Evolutionary conservation across 805 yeast species (phyloP), one percentile per base, ranked within the genome.

Genomic region (Maudiozyma bulderi): DNA sequence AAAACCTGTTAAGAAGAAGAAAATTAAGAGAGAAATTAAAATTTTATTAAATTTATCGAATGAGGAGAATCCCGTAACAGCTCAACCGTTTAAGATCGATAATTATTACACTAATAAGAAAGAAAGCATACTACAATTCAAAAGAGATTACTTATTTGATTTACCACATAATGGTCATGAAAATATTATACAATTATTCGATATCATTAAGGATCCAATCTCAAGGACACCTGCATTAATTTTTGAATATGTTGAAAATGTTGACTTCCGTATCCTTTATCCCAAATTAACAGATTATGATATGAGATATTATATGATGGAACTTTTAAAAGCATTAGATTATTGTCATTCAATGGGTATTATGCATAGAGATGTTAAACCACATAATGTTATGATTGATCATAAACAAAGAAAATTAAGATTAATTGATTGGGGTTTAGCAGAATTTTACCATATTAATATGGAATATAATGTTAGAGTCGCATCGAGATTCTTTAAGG

Each of bases 381-480:
- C 97, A 9, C 95, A 90, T 60, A 90, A 90, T 66, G 86, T 90
- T 54, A 90, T 90, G 96, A 90, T 90, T 57, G 96, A 90, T 66
- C 96, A 86, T 48, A 70, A 75, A 52, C 76, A 74, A 53, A 80
- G 71, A 65, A 80, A 77, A 60, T 70, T 90, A 57, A 77, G 95
- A 54, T 75, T 89, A 54, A 89, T 90, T 48, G 97, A 90, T 67
- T 90, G 96, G 96, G 97, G 97, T 7, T 70, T 90, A 47, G 96
- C 97, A 8, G 97, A 90, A 65, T 89, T 87, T 63, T 89, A 89
- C 62, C 96, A 90, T 63, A 81, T 87, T 28, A 88, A 88, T 11
- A 84, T 80, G 63, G 95, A 87, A 59, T 90, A 86, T 61, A 90
- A 90, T 61, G 96, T 90, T 20, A 76, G 97, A 55, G 97, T 90